A percentile compares a stretch with the other conserved stretches of the same genome.
Conservation (phyloP, 1,284 basidiomycete species). For the Schizophyllum amplum region DNA sequence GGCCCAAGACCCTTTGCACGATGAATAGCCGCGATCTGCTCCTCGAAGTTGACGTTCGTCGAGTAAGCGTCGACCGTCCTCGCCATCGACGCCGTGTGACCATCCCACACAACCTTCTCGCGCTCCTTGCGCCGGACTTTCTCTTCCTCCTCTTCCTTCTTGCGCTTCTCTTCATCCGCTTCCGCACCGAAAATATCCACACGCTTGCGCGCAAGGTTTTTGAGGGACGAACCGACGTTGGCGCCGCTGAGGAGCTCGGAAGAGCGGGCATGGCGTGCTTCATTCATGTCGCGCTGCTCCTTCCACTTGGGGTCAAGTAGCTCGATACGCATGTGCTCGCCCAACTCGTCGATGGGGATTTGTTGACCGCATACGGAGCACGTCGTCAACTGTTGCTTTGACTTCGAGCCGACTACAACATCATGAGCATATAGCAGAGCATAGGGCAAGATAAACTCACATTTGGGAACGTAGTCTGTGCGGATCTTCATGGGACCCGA, state of each 20-base stretch:
- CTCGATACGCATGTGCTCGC: conserved; percentile 98
- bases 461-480: conserved; percentile 92
- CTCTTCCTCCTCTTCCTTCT: conserved; percentile 81
- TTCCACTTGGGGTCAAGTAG: conserved; percentile 97
- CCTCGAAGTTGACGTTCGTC: conserved; percentile 85
- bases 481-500: conserved; percentile 91
- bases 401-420: conserved; percentile 54
- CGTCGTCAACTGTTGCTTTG: conserved; percentile 67
- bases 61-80: conserved; percentile 87
- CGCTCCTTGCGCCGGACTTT: conserved; percentile 69
- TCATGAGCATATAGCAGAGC: conserved; percentile 8
- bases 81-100: conserved; percentile 86
- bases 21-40: conserved; percentile 92
- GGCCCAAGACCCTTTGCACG: conserved; percentile 81
- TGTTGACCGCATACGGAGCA: conserved; percentile 93
- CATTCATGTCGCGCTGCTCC: conserved; percentile 82
- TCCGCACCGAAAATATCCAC: conserved; percentile 93
- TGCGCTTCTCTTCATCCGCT: conserved; percentile 81
- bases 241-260: conserved; percentile 85
- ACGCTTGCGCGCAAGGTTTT: conserved; percentile 84
- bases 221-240: conserved; percentile 87
- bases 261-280: conserved; percentile 84
- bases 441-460: conserved; percentile 38
- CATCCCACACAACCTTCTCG: conserved; percentile 94
- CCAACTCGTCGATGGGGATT: conserved; percentile 89